Base-by-base conservation (phyloP, 306 rosid species). In the Senna tora region DNA sequence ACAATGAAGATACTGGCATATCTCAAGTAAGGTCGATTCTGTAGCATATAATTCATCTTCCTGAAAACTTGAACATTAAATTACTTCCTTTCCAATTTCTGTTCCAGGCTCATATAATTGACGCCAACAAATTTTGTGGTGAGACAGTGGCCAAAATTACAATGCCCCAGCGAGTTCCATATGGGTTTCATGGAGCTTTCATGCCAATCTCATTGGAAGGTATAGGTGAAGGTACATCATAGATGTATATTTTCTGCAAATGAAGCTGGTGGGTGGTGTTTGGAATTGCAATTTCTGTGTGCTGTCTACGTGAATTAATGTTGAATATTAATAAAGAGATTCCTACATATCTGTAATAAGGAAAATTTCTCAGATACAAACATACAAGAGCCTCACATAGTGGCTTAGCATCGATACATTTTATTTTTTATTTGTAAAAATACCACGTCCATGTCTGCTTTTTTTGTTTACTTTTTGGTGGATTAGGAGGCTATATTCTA, bases 161-260 rank as follows among this genome's bases (percentile, higher is more conserved):
- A 5, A 14, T 75, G 19, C 83, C 85, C 6, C 25, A 25, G 2
- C 59, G 88, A 65, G 81, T 77, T 36, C 88, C 88, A 6, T 74
- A 74, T 25, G 88, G 83, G 0, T 82, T 82, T 54, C 84, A 79
- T 50, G 81, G 74, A 25, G 69, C 76, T 53, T 82, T 79, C 55
- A 58, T 82, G 73, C 71, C 74, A 12, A 22, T 50, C 7, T 50
- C 73, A 17, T 33, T 51, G 46, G 30, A 68, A 14, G 1, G 62
- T 15, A 22, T 10, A 28, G 16, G 16, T 15, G 11, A 30, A 13
- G 42, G 5, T 20, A 32, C 3, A n/a, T n/a, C n/a, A n/a, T n/a
- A n/a, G 30, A 25, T 25, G 15, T 20, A 36, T 36, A 36, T 36
- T 36, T 33, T 7, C 39, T 36, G 39, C 39, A 36, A 36, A 36